Evolutionary conservation across 768 basidiomycete species (phyloP).

Genomic region (Russula sp.): DNA sequence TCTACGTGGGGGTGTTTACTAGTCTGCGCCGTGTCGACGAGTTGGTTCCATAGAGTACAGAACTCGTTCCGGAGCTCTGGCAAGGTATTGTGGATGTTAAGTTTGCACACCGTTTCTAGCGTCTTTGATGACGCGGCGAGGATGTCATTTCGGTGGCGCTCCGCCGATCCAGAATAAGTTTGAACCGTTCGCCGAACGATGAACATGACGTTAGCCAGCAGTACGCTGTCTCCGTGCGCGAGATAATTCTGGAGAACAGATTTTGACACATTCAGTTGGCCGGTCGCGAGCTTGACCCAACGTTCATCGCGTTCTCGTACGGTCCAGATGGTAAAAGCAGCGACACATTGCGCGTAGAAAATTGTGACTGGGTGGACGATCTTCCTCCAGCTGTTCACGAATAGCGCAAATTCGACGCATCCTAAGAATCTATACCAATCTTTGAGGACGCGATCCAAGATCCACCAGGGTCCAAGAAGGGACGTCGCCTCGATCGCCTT

Average conservation of each 20-base stretch:
- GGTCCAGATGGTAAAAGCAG: neutral
- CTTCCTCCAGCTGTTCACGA: neutral
- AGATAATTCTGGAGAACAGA: neutral
- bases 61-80: neutral
- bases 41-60: constrained; percentile 1
- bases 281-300: neutral
- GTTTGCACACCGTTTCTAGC: neutral
- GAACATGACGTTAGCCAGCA: neutral
- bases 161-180: neutral
- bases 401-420: constrained; percentile 5
- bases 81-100: neutral
- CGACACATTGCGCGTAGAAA: constrained; percentile 4
- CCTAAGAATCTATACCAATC: neutral
- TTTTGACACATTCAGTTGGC: neutral
- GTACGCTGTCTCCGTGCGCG: neutral
- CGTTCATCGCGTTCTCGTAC: constrained; percentile 1
- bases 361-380: neutral
- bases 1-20: neutral
- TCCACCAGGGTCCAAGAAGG: constrained; percentile 6
- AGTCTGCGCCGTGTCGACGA: neutral
- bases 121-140: neutral
- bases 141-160: neutral
- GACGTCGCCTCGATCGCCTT: neutral
- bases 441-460: neutral
- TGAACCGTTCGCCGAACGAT: neutral